Conservation (phyloP, 2,329 filamentous ascomycete genomes). For the Aspergillus transmontanensis region DNA sequence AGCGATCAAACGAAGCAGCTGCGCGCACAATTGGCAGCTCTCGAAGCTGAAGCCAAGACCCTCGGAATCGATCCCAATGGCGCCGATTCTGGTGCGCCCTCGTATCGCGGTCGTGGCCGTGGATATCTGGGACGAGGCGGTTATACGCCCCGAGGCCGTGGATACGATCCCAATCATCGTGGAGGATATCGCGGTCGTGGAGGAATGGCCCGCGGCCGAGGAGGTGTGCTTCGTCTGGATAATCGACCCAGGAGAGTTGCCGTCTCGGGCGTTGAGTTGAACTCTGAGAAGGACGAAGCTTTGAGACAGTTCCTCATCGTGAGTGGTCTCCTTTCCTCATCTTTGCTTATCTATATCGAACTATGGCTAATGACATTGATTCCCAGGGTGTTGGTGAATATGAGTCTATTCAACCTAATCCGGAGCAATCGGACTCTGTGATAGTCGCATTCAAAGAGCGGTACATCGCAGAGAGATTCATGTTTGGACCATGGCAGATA, state of each 20-base stretch:
- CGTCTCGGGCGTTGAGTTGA: constrained; percentile 51
- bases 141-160: constrained; percentile 43
- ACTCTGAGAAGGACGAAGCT: constrained; percentile 56
- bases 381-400: constrained; percentile 50
- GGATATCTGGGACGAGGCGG: constrained; percentile 43
- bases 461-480: constrained; percentile 58
- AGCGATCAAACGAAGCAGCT: constrained; percentile 55
- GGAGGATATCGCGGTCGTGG: constrained; percentile 48
- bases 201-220: constrained; percentile 41
- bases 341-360: constrained; percentile 11
- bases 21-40: constrained; percentile 56
- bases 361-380: constrained; percentile 14
- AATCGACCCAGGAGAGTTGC: constrained; percentile 59
- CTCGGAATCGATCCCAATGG: constrained; percentile 53
- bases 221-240: constrained; percentile 59
- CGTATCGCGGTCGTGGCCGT: constrained; percentile 42
- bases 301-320: constrained; percentile 59
- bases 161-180: constrained; percentile 42
- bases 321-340: constrained; percentile 23
- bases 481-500: constrained; percentile 50
- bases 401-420: constrained; percentile 46
- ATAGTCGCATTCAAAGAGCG: constrained; percentile 52
- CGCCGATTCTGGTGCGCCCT: constrained; percentile 32
- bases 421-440: constrained; percentile 42
- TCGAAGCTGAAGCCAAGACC: constrained; percentile 58